A percentile compares a stretch with the other conserved stretches of the same genome.
phyloP scores from a whole-genome alignment of 1,139 yeast species.

The Lipomyces yarrowii region DNA sequence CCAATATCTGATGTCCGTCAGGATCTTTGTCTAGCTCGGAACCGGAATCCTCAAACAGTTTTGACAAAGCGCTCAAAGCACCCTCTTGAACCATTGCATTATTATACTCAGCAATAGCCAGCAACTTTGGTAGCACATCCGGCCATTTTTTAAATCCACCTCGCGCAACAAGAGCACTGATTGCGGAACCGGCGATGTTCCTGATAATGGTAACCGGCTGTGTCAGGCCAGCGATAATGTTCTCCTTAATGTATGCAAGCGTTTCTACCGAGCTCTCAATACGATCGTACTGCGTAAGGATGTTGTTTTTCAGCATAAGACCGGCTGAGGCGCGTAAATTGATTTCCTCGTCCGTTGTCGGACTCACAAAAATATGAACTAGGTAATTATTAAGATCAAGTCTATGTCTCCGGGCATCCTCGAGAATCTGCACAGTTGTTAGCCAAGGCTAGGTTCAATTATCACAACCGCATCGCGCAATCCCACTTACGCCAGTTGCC shows the following conservation, averaged over 20 bases:
- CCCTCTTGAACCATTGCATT: conserved; percentile 60
- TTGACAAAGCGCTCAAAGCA: conserved; percentile 78
- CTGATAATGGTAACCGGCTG: conserved; percentile 65
- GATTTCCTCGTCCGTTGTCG: conserved; percentile 49
- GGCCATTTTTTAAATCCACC: conserved; percentile 79
- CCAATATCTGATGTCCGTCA: conserved; percentile 69
- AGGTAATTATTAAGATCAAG: conserved; percentile 78
- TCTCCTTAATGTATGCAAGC: conserved; percentile 59
- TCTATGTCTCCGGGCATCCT: conserved; percentile 57
- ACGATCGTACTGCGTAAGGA: conserved; percentile 46
- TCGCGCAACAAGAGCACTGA: conserved; percentile 76
- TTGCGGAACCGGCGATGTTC: conserved; percentile 87
- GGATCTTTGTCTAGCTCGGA: conserved; percentile 59
- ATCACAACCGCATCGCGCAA: background rate
- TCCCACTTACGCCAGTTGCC: conserved; percentile 44
- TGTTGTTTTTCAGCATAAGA: conserved; percentile 72
- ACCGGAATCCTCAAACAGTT: conserved; percentile 85
- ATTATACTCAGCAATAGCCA: conserved; percentile 57
- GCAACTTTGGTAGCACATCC: conserved; percentile 64
- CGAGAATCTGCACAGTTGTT: conserved; percentile 50
- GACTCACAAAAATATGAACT: conserved; percentile 65
- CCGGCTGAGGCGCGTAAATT: conserved; percentile 90
- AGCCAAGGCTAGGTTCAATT: background rate
- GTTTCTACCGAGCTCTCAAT: conserved; percentile 40
- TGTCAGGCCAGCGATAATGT: conserved; percentile 68